These are phyloP conservation scores for Xylaria digitata DNA, from an alignment of 2,329 filamentous ascomycete species.

Conservation along the genomic window DNA sequence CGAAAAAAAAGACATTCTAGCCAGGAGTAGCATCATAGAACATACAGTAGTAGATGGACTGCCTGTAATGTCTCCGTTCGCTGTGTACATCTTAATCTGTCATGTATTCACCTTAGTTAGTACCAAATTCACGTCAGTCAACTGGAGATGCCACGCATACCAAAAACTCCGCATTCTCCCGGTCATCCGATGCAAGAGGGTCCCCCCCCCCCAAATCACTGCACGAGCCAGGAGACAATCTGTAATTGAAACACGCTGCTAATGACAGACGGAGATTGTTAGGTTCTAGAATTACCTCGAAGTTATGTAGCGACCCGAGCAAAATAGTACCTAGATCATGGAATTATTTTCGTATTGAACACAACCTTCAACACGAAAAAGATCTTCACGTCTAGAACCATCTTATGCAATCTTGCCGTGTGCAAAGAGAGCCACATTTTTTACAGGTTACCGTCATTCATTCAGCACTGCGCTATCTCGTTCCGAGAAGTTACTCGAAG, in stretches of 20 bases:
- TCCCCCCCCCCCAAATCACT: conserved; percentile 5
- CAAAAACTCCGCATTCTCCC: conserved; percentile 34
- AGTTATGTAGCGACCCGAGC: conserved; percentile 19
- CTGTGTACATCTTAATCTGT: conserved; percentile 1
- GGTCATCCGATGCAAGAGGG: conserved; percentile 32
- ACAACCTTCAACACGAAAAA: conserved; percentile 9
- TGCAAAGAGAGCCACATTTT: conserved; percentile 10
- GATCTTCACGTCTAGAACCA: neutral
- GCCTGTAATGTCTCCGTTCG: conserved; percentile 19
- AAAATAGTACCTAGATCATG: conserved; percentile 3
- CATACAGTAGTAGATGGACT: neutral
- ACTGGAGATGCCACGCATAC: conserved; percentile 31
- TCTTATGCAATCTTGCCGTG: conserved; percentile 3
- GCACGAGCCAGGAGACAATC: conserved; percentile 22
- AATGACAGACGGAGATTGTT: conserved; percentile 6
- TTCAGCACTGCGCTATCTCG: conserved; percentile 1
- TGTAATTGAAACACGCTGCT: neutral
- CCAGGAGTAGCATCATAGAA: conserved; percentile 5
- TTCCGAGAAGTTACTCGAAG: neutral
- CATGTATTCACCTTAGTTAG: conserved; percentile 18
- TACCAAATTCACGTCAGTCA: conserved; percentile 25
- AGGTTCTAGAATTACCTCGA: conserved; percentile 23
- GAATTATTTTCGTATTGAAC: conserved; percentile 14
- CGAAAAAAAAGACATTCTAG: conserved; percentile 13
- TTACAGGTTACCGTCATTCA: conserved; percentile 17